Evolutionary conservation across 2,329 filamentous ascomycete genomes (phyloP).

Genomic region (Claviceps digitariae): DNA sequence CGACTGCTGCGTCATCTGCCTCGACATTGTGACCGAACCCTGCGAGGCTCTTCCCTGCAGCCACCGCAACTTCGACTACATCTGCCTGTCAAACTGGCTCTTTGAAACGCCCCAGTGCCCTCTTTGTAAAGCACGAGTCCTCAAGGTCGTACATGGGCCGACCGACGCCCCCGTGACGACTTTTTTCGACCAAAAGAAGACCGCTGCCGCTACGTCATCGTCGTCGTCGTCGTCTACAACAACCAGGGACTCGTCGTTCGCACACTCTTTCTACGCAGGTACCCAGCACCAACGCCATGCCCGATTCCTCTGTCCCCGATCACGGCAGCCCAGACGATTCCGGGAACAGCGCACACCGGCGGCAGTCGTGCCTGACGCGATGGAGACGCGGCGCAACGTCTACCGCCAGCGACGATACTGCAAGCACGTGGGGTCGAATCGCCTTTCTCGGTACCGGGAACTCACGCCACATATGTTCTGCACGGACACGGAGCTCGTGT

Average conservation of each 20-base stretch:
- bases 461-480: conserved; percentile 55
- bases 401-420: conserved; percentile 64
- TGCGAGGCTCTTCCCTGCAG: conserved; percentile 64
- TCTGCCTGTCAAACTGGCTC: conserved; percentile 75
- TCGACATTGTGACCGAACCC: conserved; percentile 59
- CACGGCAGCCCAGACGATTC: neutral
- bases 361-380: conserved; percentile 4
- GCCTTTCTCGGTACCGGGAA: conserved; percentile 61
- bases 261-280: neutral
- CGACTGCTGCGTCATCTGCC: conserved; percentile 70
- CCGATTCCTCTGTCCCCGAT: neutral
- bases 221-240: neutral
- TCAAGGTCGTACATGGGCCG: conserved; percentile 53
- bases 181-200: conserved; percentile 37
- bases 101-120: conserved; percentile 61
- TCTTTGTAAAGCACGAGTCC: conserved; percentile 51
- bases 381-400: conserved; percentile 50
- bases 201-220: neutral
- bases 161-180: conserved; percentile 26
- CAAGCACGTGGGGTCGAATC: conserved; percentile 70
- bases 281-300: neutral
- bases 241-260: conserved; percentile 1
- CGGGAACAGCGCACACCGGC: conserved; percentile 1
- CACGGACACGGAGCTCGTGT: conserved; percentile 52
- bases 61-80: conserved; percentile 72